These are phyloP conservation scores for Trichosanthes truncata DNA, from an alignment of 306 rosid genomes.

Conservation along the genomic window DNA sequence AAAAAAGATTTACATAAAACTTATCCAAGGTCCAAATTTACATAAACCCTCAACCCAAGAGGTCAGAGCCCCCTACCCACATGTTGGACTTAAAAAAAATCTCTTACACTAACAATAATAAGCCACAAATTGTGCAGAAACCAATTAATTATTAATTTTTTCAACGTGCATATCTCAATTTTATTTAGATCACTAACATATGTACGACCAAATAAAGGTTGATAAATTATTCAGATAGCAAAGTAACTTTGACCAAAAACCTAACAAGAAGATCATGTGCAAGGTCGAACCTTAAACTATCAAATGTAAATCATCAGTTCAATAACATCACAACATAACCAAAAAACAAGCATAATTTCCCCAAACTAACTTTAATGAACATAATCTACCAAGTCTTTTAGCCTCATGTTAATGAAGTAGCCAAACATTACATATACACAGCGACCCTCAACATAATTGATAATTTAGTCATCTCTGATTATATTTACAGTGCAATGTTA, in stretches of 20 bases:
- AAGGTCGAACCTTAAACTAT: background rate
- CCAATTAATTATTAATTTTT: background rate
- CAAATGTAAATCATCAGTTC: background rate
- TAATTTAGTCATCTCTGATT: background rate
- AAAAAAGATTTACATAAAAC: no score
- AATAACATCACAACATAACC: background rate
- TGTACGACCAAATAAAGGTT: background rate
- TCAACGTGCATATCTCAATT: background rate
- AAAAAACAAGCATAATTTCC: background rate
- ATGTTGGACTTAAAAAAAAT: no score
- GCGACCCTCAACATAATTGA: no score
- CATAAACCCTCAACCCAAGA: no score
- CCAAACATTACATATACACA: no score
- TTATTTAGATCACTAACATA: background rate
- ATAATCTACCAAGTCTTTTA: background rate
- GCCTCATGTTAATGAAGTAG: background rate
- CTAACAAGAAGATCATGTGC: background rate
- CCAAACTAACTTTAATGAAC: background rate
- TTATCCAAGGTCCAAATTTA: no score
- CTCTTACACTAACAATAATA: no score
- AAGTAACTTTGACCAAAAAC: background rate
- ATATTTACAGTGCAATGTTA: background rate
- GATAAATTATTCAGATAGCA: background rate
- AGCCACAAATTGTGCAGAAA: background rate
- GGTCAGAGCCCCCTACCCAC: no score